Conservation (phyloP, 192 early-diverging fungal genomes). For the Entomortierella chlamydospora region DNA sequence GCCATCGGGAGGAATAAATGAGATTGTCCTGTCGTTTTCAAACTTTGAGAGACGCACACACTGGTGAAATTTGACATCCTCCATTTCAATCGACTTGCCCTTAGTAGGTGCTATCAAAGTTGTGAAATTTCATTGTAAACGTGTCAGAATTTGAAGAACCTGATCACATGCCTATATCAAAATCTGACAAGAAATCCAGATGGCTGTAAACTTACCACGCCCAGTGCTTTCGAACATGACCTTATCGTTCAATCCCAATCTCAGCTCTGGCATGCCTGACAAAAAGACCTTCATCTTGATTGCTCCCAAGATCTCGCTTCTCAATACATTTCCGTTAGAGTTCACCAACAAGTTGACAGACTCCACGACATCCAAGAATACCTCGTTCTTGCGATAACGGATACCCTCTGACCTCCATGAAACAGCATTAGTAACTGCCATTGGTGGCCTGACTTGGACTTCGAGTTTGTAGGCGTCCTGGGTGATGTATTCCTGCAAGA, state of each 20-base stretch:
- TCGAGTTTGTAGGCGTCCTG: constrained; percentile 97
- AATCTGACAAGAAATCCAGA: not conserved
- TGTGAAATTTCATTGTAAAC: not conserved
- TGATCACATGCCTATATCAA: no score
- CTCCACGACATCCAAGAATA: constrained; percentile 98
- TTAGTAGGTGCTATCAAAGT: constrained; percentile 61
- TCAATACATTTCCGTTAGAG: constrained; percentile 66
- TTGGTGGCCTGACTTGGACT: constrained; percentile 88
- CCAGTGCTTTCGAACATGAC: constrained; percentile 95
- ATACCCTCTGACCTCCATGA: constrained; percentile 95
- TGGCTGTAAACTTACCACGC: constrained; percentile 57
- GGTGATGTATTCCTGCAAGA: constrained; percentile 93
- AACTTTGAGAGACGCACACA: constrained; percentile 90
- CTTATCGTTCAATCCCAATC: constrained; percentile 90
- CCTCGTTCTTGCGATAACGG: constrained; percentile 97
- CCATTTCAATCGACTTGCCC: constrained; percentile 90
- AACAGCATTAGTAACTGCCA: constrained; percentile 93
- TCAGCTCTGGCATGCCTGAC: constrained; percentile 87
- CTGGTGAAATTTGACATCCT: constrained; percentile 92
- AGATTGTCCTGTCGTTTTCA: constrained; percentile 90
- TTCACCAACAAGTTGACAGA: constrained; percentile 94
- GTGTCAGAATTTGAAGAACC: not conserved
- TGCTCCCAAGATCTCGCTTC: constrained; percentile 81
- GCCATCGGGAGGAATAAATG: constrained; percentile 91
- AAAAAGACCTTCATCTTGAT: constrained; percentile 90